Percentiles rank a stretch among this genome's conserved stretches.
These are phyloP conservation scores for Colletotrichum sansevieriae DNA, from an alignment of 2,329 filamentous ascomycete genomes.

Conservation along the genomic window DNA sequence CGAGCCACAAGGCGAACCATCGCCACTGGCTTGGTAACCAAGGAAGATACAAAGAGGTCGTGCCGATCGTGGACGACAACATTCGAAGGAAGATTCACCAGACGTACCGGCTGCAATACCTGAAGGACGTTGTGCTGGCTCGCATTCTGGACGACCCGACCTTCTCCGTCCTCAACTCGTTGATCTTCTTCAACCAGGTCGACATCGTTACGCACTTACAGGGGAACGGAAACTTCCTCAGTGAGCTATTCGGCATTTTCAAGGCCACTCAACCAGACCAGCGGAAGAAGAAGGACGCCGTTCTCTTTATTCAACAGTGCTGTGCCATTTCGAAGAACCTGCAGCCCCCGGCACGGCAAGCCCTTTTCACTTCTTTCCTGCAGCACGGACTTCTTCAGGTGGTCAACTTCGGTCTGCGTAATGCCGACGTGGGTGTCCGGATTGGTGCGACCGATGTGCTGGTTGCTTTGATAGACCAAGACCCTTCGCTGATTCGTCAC, in stretches of 20 bases:
- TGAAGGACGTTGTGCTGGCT: conserved; percentile 98
- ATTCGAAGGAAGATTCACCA: conserved; percentile 94
- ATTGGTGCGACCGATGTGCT: conserved; percentile 95
- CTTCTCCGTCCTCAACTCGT: conserved; percentile 95
- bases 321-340: conserved; percentile 94
- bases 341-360: conserved; percentile 83
- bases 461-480: conserved; percentile 94
- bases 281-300: conserved; percentile 89
- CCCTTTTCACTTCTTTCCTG: conserved; percentile 91
- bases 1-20: conserved; percentile 97
- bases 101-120: conserved; percentile 94
- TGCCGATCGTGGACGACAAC: conserved; percentile 85
- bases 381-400: conserved; percentile 87
- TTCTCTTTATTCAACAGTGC: conserved; percentile 97
- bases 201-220: conserved; percentile 98
- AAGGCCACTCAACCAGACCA: conserved; percentile 72
- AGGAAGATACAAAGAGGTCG: conserved; percentile 95
- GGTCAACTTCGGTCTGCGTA: conserved; percentile 90
- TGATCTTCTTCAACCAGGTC: conserved; percentile 99
- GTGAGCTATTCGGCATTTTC: conserved; percentile 91
- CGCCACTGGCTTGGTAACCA: conserved; percentile 91
- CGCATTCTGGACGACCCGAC: conserved; percentile 97
- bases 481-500: conserved; percentile 91
- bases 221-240: conserved; percentile 80
- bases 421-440: conserved; percentile 85